Evolutionary conservation across 164 flowering plant genomes (phyloP), one percentile per base, ranked within the genome.

Genomic region (Aristolochia fimbriata): DNA sequence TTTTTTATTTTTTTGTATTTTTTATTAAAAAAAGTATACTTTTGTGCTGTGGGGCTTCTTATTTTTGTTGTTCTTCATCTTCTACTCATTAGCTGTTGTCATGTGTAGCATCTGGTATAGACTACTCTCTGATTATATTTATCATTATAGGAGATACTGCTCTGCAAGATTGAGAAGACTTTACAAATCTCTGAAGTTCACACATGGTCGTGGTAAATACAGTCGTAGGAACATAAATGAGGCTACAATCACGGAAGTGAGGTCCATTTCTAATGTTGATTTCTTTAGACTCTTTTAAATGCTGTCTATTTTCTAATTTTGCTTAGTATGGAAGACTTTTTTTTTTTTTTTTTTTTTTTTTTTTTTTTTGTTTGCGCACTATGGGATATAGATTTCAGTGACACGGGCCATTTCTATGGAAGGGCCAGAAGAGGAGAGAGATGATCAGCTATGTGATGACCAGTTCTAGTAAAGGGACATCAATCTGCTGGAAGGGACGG

Each of bases 151-250:
- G 87, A 80, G 94, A 70, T 93, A 93, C 63, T 93, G 98, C 73
- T 79, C 96, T 6, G 96, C 98, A n/a, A 80, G 98, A 12, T 67
- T 93, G 75, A 75, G 97, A 73, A 81, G 98, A 73, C 65, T 93
- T 62, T 93, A 90, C 63, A 93, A 86, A 60, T 89, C 98, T 0
- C 67, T 93, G 79, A 93, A 93, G 74, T 87, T 93, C 62, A 93
- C 94, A 2, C 98, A 93, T 75, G 98, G 98, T 22, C 92, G 94
- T 63, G 94, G 94, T 22, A 87, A 80, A 71, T 93, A 93, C 68
- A 74, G 71, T 6, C 72, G 70, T 46, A 74, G 72, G 61, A 68
- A 83, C 48, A 78, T 93, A 13, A 74, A 76, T 6, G 88, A 83
- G 61, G 67, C 88, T 13, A 79, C 83, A 4, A 87, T 93, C 47